Evolutionary conservation across 2,329 filamentous ascomycete genomes (phyloP).

Genomic region (Periconia macrospinosa): DNA sequence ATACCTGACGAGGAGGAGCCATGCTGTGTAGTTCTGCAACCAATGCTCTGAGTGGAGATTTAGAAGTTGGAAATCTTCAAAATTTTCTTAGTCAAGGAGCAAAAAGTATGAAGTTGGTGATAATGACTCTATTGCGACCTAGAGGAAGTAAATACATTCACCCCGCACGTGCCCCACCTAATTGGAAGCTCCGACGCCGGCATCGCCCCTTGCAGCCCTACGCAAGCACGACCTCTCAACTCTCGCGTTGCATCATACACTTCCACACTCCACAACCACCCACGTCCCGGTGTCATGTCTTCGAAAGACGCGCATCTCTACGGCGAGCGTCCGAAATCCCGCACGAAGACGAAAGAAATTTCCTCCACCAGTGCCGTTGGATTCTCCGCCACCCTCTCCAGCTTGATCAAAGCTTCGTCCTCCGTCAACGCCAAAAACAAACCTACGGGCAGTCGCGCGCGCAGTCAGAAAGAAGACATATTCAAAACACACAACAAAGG

Average conservation of each 20-base stretch:
- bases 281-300: conserved; percentile 22
- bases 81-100: background rate
- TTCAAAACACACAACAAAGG: conserved; percentile 69
- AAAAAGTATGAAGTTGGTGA: background rate
- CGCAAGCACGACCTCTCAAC: conserved; percentile 3
- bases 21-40: conserved; percentile 29
- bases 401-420: conserved; percentile 65
- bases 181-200: conserved; percentile 24
- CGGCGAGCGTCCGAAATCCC: conserved; percentile 68
- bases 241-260: background rate
- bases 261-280: background rate
- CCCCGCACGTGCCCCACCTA: conserved; percentile 22
- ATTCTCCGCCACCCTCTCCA: conserved; percentile 86
- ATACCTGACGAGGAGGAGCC: conserved; percentile 48
- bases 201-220: conserved; percentile 19
- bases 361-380: conserved; percentile 72
- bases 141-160: conserved; percentile 16
- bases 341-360: conserved; percentile 62
- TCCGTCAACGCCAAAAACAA: conserved; percentile 36
- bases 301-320: conserved; percentile 70
- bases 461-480: conserved; percentile 66
- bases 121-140: background rate
- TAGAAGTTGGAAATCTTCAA: background rate
- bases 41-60: conserved; percentile 11
- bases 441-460: conserved; percentile 54